phyloP scores from a whole-genome alignment of 1,139 yeast species.

The Taiozyma sp. region DNA sequence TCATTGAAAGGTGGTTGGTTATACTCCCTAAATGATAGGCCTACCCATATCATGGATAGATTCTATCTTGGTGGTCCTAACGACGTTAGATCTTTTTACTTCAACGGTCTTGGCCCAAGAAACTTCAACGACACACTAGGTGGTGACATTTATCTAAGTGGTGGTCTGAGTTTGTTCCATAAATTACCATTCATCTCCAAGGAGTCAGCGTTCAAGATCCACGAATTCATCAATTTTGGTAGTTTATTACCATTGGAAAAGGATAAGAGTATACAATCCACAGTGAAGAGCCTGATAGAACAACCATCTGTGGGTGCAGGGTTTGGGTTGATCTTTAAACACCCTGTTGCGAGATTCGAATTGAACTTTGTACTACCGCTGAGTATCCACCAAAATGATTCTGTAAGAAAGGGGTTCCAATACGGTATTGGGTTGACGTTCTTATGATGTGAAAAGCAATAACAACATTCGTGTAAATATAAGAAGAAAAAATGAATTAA shows the following conservation, averaged over 20 bases:
- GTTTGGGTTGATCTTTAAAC: slow-evolving; percentile 73
- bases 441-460: slow-evolving; percentile 35
- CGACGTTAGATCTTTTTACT: slow-evolving; percentile 70
- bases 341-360: slow-evolving; percentile 90
- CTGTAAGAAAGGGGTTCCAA: slow-evolving; percentile 79
- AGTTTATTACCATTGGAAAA: slow-evolving; percentile 47
- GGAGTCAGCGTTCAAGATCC: slow-evolving; percentile 64
- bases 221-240: slow-evolving; percentile 72
- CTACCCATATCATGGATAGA: slow-evolving; percentile 35
- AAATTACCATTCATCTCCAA: slow-evolving; percentile 54
- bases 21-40: slow-evolving; percentile 30
- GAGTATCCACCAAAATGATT: slow-evolving; percentile 59
- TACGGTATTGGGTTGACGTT: slow-evolving; percentile 90
- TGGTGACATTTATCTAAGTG: slow-evolving; percentile 70
- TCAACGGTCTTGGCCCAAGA: slow-evolving; percentile 87
- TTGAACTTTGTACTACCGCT: slow-evolving; percentile 82
- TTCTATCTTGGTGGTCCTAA: slow-evolving; percentile 74
- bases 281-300: slow-evolving; percentile 27
- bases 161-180: slow-evolving; percentile 66
- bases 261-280: slow-evolving; percentile 19
- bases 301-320: slow-evolving; percentile 62
- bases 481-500: neutral
- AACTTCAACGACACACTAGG: slow-evolving; percentile 56
- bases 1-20: slow-evolving; percentile 51
- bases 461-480: neutral